Conservation (phyloP, 2,329 filamentous ascomycete species). For the Fusarium oligoseptatum region DNA sequence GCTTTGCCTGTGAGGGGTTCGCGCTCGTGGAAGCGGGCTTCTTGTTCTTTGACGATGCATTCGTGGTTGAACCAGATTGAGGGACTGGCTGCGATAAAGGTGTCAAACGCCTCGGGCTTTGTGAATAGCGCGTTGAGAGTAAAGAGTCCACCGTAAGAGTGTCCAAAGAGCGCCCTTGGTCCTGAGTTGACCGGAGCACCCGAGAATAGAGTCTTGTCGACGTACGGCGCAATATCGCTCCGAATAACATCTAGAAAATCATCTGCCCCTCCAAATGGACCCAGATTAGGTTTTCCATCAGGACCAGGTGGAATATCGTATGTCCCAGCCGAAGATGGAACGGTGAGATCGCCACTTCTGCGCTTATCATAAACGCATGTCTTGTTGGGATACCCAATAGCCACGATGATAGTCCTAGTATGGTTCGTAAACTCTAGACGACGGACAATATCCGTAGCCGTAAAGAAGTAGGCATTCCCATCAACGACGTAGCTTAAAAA, state of each 20-base stretch:
- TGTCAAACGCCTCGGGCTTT: conserved; percentile 56
- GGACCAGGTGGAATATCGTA: conserved; percentile 38
- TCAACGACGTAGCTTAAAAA: conserved; percentile 50
- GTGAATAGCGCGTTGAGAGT: conserved; percentile 59
- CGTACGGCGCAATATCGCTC: conserved; percentile 51
- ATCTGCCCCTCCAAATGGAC: conserved; percentile 57
- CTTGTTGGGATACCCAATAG: conserved; percentile 49
- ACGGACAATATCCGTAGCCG: conserved; percentile 47
- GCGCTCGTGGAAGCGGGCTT: conserved; percentile 41
- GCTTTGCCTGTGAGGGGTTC: conserved; percentile 13
- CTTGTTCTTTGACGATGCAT: conserved; percentile 53
- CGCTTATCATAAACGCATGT: conserved; percentile 47
- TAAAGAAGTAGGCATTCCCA: conserved; percentile 53
- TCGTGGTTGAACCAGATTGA: conserved; percentile 62
- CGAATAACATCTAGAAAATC: conserved; percentile 59
- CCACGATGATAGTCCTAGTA: conserved; percentile 48
- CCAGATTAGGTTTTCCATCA: conserved; percentile 37
- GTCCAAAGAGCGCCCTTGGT: conserved; percentile 61
- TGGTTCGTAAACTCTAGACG: conserved; percentile 44
- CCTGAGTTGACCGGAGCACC: conserved; percentile 47
- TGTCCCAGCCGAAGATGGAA: conserved; percentile 31
- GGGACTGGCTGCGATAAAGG: conserved; percentile 60
- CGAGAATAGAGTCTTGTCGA: conserved; percentile 42
- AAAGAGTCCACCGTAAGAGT: conserved; percentile 64
- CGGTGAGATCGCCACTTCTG: conserved; percentile 48